These are phyloP conservation scores for Neonectria magnoliae DNA, from an alignment of 2,329 filamentous ascomycete species.

Conservation along the genomic window DNA sequence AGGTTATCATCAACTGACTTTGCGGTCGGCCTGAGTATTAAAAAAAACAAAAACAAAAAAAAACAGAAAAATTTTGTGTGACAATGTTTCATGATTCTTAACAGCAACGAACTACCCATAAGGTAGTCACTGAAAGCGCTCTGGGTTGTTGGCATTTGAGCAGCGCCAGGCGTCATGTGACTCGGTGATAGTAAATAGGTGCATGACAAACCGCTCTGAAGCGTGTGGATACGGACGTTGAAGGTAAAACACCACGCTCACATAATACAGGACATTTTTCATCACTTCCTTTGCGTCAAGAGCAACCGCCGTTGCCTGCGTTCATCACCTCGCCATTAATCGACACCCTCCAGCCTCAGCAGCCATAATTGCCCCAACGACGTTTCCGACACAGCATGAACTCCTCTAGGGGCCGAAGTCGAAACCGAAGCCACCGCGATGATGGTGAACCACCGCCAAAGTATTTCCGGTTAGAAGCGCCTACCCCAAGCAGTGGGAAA, in stretches of 20 bases:
- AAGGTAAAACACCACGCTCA: background rate
- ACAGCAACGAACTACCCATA: too few relatives aligned
- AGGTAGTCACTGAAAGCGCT: too few relatives aligned
- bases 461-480: background rate
- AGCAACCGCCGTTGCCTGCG: background rate
- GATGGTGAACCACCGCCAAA: background rate
- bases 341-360: background rate
- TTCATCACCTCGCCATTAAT: too few relatives aligned
- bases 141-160: too few relatives aligned
- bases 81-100: too few relatives aligned
- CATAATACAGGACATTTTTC: too few relatives aligned
- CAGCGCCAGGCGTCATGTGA: background rate
- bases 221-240: background rate
- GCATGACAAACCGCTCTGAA: background rate
- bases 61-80: too few relatives aligned
- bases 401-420: background rate
- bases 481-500: background rate
- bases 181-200: background rate
- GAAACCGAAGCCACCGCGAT: background rate
- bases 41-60: too few relatives aligned
- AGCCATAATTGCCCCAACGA: too few relatives aligned
- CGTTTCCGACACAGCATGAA: background rate
- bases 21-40: too few relatives aligned
- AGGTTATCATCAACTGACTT: too few relatives aligned
- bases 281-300: background rate